A percentile compares a stretch with the other conserved stretches of the same genome.
Evolutionary conservation across 2,329 filamentous ascomycete genomes (phyloP).

Genomic region (Trichophyton simii): DNA sequence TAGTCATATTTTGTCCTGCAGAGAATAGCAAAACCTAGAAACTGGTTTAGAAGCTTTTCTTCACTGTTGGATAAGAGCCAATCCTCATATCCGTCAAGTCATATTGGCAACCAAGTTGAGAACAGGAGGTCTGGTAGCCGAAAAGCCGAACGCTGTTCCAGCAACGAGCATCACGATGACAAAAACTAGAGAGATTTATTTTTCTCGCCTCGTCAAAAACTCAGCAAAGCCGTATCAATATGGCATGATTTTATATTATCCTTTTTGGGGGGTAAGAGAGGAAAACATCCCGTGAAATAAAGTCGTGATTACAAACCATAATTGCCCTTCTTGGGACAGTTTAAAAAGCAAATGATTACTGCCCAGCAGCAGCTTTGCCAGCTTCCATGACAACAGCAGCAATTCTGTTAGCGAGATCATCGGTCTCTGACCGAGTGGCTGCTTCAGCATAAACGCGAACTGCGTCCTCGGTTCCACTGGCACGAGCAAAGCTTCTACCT

Average conservation of each 20-base stretch:
- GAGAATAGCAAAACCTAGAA: not conserved
- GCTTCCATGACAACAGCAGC: slow-evolving; percentile 57
- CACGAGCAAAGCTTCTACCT: slow-evolving; percentile 79
- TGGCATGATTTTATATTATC: not conserved
- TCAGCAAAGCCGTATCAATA: not conserved
- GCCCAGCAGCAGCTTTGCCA: slow-evolving; percentile 18
- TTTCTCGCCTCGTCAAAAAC: not conserved
- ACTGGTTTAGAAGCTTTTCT: not conserved
- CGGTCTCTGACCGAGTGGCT: slow-evolving; percentile 73
- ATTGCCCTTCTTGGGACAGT: not conserved
- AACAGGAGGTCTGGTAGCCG: not conserved
- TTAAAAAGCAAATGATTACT: not conserved
- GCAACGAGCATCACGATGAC: not conserved
- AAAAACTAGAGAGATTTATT: not conserved
- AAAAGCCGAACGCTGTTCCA: slow-evolving; percentile 1
- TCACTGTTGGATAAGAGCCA: not conserved
- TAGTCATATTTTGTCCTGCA: not conserved
- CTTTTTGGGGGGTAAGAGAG: not conserved
- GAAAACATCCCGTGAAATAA: slow-evolving; percentile 1
- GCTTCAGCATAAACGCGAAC: slow-evolving; percentile 95
- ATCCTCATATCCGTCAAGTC: not conserved
- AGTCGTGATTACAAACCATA: slow-evolving; percentile 2
- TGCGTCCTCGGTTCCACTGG: slow-evolving; percentile 90
- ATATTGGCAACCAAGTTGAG: not conserved
- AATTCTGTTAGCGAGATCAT: slow-evolving; percentile 78